A percentile compares a stretch with the other conserved stretches of the same genome.
Conservation (phyloP, 495 filamentous ascomycete genomes). For the Neurospora tetrasperma region DNA sequence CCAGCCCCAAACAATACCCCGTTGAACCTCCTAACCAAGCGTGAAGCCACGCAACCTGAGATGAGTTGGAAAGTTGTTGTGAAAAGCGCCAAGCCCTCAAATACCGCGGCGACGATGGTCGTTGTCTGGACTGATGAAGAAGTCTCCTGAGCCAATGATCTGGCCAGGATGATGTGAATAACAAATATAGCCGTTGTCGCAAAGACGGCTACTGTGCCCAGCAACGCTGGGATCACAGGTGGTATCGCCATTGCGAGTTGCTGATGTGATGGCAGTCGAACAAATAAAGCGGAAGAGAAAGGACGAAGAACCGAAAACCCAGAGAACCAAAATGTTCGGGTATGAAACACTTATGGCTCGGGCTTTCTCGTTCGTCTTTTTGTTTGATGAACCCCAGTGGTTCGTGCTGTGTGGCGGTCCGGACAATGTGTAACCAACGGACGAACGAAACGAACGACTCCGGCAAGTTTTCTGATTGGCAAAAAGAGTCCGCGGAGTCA, state of each 20-base stretch:
- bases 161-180: slow-evolving; percentile 31
- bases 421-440: neutral
- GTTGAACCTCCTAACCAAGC: slow-evolving; percentile 13
- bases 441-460: neutral
- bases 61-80: slow-evolving; percentile 19
- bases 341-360: neutral
- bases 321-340: neutral
- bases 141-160: slow-evolving; percentile 19
- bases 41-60: slow-evolving; percentile 12
- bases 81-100: slow-evolving; percentile 26
- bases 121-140: slow-evolving; percentile 24
- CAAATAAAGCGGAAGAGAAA: neutral
- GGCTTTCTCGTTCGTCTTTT: neutral
- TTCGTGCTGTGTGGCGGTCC: neutral
- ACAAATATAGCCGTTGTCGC: slow-evolving; percentile 31
- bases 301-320: neutral
- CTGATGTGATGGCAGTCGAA: neutral
- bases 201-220: slow-evolving; percentile 29
- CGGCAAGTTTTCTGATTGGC: neutral
- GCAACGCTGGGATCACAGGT: slow-evolving; percentile 20
- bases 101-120: slow-evolving; percentile 25
- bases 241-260: slow-evolving; percentile 23
- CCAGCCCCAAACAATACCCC: slow-evolving; percentile 27
- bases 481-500: neutral
- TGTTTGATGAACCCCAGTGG: neutral